phyloP scores from a whole-genome alignment of 2,329 filamentous ascomycete species.

The Neofusicoccum sp. region DNA sequence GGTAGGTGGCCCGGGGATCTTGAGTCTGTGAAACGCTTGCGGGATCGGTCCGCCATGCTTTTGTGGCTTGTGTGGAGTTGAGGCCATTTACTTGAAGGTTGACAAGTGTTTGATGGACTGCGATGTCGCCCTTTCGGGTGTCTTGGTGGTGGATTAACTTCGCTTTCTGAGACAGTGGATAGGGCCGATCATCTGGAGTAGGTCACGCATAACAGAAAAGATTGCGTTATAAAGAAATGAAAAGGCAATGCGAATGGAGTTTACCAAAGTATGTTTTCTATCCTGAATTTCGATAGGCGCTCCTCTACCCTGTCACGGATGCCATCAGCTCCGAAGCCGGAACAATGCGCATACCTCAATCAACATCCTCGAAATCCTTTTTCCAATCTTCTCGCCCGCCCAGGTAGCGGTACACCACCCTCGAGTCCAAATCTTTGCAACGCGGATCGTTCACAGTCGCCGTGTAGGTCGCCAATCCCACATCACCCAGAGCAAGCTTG shows the following conservation, averaged over 20 bases:
- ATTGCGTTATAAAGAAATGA: background rate
- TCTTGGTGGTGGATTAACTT: background rate
- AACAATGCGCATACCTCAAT: background rate
- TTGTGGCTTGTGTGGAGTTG: background rate
- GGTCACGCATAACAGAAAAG: background rate
- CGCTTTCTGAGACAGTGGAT: background rate
- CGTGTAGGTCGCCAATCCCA: constrained; percentile 52
- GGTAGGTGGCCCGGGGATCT: background rate
- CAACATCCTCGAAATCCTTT: constrained; percentile 19
- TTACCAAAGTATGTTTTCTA: too few relatives aligned
- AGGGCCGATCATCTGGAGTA: background rate
- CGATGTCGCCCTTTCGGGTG: background rate
- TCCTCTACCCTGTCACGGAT: background rate
- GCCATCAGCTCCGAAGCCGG: background rate
- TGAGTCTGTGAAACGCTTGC: background rate
- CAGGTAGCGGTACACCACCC: constrained; percentile 58
- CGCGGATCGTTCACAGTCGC: constrained; percentile 51
- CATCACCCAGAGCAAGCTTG: constrained; percentile 50
- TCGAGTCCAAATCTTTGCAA: constrained; percentile 56
- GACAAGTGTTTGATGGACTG: background rate
- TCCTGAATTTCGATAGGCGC: background rate
- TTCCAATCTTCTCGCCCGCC: constrained; percentile 55
- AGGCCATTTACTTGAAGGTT: background rate
- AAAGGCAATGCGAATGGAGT: background rate
- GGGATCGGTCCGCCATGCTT: background rate